Percentiles rank a stretch among this genome's conserved stretches.
Evolutionary conservation across 1,284 basidiomycete genomes (phyloP).

Genomic region (Mixia osmundae): DNA sequence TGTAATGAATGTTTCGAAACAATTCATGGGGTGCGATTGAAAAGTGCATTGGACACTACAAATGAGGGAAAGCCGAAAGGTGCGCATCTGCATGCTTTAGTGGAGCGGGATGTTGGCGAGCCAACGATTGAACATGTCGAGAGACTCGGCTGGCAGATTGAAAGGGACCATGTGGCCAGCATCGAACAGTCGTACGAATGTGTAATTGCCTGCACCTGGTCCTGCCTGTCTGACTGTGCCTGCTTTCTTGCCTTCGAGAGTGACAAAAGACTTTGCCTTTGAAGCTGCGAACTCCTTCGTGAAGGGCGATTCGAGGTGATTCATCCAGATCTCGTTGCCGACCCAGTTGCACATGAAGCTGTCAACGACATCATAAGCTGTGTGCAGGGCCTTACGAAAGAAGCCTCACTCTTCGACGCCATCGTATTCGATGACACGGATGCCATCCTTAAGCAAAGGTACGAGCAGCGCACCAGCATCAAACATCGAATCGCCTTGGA

Average conservation of each 20-base stretch:
- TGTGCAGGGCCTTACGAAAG: conserved; percentile 1
- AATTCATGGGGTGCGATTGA: too few relatives aligned
- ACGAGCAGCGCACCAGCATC: conserved; percentile 49
- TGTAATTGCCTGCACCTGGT: conserved; percentile 11
- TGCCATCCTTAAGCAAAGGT: conserved; percentile 45
- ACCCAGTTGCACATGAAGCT: not conserved
- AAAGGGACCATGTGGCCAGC: conserved; percentile 10
- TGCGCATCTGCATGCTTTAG: too few relatives aligned
- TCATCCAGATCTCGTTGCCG: conserved; percentile 19
- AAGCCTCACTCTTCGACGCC: not conserved
- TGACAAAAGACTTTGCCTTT: conserved; percentile 33
- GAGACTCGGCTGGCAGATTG: conserved; percentile 49
- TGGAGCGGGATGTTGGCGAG: not conserved
- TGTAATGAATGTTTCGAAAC: too few relatives aligned
- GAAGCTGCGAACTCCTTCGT: conserved; percentile 35
- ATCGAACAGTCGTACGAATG: conserved; percentile 8
- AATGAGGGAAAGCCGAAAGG: too few relatives aligned
- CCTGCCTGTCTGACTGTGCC: conserved; percentile 32
- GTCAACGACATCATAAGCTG: not conserved
- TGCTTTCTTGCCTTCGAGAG: conserved; percentile 22
- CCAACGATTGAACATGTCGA: conserved; percentile 31
- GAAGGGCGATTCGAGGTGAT: conserved; percentile 30
- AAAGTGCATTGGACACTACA: too few relatives aligned
- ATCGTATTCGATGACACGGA: conserved; percentile 57
- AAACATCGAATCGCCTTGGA: conserved; percentile 24